A percentile compares a stretch with the other conserved stretches of the same genome.
Conservation (phyloP, 176 grass and related monocot genomes). For the Aegilops umbellulata region DNA sequence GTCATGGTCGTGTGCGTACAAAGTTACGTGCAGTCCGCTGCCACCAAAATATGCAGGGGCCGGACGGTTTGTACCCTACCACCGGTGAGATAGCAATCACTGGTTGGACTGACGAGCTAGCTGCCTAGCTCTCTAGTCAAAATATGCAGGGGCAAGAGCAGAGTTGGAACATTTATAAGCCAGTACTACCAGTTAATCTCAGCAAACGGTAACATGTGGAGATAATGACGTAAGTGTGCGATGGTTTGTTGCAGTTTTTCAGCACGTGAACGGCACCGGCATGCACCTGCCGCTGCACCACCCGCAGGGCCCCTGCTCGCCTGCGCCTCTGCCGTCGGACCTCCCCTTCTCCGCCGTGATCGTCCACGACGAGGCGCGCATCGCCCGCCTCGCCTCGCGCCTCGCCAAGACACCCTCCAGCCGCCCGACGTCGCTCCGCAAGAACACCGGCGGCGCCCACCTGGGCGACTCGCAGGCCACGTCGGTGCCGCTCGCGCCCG, state of each 20-base stretch:
- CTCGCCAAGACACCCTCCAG: slow-evolving; percentile 24
- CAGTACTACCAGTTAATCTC: too few relatives aligned
- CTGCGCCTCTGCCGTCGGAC: slow-evolving; percentile 49
- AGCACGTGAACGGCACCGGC: slow-evolving; percentile 51
- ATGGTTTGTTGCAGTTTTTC: slow-evolving; percentile 22
- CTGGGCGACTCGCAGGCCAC: not conserved
- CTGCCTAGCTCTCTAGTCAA: too few relatives aligned
- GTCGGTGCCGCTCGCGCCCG: slow-evolving; percentile 51
- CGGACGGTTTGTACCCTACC: not conserved
- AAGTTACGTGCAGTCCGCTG: not conserved
- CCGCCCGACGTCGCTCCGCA: slow-evolving; percentile 39
- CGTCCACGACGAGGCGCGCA: slow-evolving; percentile 57
- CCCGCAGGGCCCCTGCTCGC: slow-evolving; percentile 66
- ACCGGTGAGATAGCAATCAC: not conserved
- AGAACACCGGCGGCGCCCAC: not conserved
- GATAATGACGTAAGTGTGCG: not conserved
- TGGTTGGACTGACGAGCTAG: not conserved
- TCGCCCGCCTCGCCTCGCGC: slow-evolving; percentile 47
- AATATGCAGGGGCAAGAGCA: too few relatives aligned
- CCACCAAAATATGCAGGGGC: not conserved
- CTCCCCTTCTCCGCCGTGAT: slow-evolving; percentile 63
- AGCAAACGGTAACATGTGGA: too few relatives aligned
- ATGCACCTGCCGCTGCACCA: slow-evolving; percentile 72
- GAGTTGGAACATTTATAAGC: too few relatives aligned
- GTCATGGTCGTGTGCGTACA: too few relatives aligned